Evolutionary conservation across 2,329 filamentous ascomycete species (phyloP).

Genomic region (Knufia petricola): DNA sequence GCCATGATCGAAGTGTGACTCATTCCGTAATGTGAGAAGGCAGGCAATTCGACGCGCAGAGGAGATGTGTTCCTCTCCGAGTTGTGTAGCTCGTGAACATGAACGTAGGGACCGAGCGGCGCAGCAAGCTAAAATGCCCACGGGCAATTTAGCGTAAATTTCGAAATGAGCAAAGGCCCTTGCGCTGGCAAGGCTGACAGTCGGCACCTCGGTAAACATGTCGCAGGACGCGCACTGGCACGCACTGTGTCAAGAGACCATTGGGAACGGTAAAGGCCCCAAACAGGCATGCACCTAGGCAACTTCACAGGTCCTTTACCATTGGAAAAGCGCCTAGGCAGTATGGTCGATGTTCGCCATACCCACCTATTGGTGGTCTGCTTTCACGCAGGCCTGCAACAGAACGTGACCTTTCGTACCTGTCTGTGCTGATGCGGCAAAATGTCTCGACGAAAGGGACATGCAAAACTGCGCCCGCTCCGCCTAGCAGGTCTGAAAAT

Average conservation of each 20-base stretch:
- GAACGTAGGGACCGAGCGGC: not conserved
- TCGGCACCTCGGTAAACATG: no score
- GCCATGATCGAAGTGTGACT: conserved; percentile 1
- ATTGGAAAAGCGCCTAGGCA: conserved; percentile 2
- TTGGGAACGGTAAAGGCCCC: no score
- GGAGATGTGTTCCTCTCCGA: not conserved
- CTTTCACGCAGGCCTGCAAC: not conserved
- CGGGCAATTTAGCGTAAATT: conserved; percentile 1
- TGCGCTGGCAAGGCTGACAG: not conserved
- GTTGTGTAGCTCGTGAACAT: not conserved
- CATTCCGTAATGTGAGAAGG: not conserved
- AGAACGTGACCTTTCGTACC: not conserved
- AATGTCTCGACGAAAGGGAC: no score
- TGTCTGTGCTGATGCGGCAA: no score
- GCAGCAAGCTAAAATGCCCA: conserved; percentile 1
- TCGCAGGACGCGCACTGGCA: no score
- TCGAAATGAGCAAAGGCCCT: conserved; percentile 1
- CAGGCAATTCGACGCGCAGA: not conserved
- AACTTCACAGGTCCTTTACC: not conserved
- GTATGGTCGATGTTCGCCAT: not conserved
- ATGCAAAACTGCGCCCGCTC: no score
- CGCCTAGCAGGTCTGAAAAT: no score
- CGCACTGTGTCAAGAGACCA: no score
- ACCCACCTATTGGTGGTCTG: conserved; percentile 2
- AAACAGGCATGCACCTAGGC: not conserved